Evolutionary conservation across 495 filamentous ascomycete species (phyloP).

Genomic region (Aspergillus indologenus): DNA sequence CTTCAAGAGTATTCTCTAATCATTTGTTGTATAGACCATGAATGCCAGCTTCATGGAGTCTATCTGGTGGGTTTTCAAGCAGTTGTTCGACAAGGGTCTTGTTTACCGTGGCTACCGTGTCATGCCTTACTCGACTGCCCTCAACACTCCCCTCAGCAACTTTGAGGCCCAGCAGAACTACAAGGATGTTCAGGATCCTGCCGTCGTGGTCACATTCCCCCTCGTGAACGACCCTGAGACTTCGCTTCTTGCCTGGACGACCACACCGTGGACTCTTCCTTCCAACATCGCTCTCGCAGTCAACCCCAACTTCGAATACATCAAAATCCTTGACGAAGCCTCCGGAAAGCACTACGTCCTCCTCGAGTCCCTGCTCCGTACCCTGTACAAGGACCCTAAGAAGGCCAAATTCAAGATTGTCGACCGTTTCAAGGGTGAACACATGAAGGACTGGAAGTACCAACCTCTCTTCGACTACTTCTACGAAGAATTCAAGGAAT

Average conservation of each 20-base stretch:
- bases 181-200: slow-evolving; percentile 88
- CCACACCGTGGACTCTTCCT: slow-evolving; percentile 94
- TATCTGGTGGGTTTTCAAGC: slow-evolving; percentile 95
- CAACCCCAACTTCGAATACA: slow-evolving; percentile 88
- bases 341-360: slow-evolving; percentile 85
- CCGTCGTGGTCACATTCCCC: slow-evolving; percentile 87
- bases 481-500: slow-evolving; percentile 86
- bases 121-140: slow-evolving; percentile 92
- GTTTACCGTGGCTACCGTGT: slow-evolving; percentile 88
- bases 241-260: slow-evolving; percentile 84
- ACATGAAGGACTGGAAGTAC: slow-evolving; percentile 92
- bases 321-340: slow-evolving; percentile 83
- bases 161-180: slow-evolving; percentile 95
- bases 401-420: slow-evolving; percentile 94
- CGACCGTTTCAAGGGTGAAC: slow-evolving; percentile 75
- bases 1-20: background rate
- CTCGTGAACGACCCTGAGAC: slow-evolving; percentile 73
- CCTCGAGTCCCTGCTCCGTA: slow-evolving; percentile 77
- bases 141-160: slow-evolving; percentile 87
- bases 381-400: slow-evolving; percentile 93
- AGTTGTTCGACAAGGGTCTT: slow-evolving; percentile 81
- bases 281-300: slow-evolving; percentile 78
- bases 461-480: slow-evolving; percentile 92
- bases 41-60: slow-evolving; percentile 94
- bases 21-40: slow-evolving; percentile 63